A percentile compares a stretch with the other conserved stretches of the same genome.
Evolutionary conservation across 1,284 basidiomycete genomes (phyloP).

Genomic region (Ustilago vetiveriae): DNA sequence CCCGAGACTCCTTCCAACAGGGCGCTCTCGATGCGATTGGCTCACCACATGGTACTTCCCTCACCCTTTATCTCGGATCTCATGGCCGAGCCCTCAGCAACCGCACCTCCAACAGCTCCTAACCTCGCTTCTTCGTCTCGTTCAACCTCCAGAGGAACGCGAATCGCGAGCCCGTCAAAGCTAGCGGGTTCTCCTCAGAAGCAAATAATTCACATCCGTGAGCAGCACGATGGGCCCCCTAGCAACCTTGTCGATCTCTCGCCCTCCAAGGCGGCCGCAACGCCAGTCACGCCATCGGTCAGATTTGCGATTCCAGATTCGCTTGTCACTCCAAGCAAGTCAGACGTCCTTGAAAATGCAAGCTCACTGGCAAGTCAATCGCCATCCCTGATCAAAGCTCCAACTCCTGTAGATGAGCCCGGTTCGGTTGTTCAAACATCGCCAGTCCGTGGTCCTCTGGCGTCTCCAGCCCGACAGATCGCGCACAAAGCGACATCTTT

Average conservation of each 20-base stretch:
- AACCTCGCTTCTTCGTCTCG: conserved; percentile 4
- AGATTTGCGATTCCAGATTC: conserved; percentile 11
- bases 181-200: background rate
- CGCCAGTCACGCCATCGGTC: conserved; percentile 18
- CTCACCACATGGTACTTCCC: conserved; percentile 15
- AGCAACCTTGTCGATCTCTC: background rate
- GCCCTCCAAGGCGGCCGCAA: background rate
- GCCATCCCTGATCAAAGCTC: conserved; percentile 4
- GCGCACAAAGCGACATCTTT: background rate
- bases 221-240: background rate
- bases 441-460: background rate
- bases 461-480: conserved; percentile 3
- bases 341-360: background rate
- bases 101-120: background rate
- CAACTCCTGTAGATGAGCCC: background rate
- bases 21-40: conserved; percentile 11
- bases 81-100: background rate
- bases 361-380: background rate
- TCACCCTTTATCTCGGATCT: conserved; percentile 25
- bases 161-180: conserved; percentile 5
- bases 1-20: conserved; percentile 25
- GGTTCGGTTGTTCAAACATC: background rate
- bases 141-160: conserved; percentile 7
- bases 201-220: background rate
- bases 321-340: conserved; percentile 4